Conservation (phyloP, 2,329 filamentous ascomycete genomes). For the Scedosporium aurantiacum region DNA sequence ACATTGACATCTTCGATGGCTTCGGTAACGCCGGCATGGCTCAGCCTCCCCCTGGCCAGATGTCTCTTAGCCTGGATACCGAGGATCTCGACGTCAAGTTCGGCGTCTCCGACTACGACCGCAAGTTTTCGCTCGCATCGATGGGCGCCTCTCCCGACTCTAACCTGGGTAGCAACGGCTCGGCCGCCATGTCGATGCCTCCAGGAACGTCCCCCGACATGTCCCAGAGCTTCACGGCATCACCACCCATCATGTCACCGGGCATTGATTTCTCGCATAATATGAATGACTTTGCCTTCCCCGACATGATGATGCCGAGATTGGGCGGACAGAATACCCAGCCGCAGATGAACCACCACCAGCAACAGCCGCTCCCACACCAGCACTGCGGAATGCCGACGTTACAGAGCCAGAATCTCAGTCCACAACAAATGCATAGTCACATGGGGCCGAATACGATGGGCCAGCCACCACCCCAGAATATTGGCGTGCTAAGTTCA, state of each 20-base stretch:
- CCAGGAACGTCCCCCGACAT: slow-evolving; percentile 20
- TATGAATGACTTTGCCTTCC: slow-evolving; percentile 33
- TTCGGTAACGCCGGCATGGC: slow-evolving; percentile 54
- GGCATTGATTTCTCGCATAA: slow-evolving; percentile 35
- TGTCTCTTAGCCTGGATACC: slow-evolving; percentile 32
- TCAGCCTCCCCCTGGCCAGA: slow-evolving; percentile 29
- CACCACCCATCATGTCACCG: slow-evolving; percentile 43
- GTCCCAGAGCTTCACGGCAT: slow-evolving; percentile 39
- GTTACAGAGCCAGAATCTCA: slow-evolving; percentile 9
- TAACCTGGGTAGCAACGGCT: slow-evolving; percentile 16
- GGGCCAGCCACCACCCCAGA: slow-evolving; percentile 1
- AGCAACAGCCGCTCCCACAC: slow-evolving; percentile 1
- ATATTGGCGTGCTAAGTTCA: slow-evolving; percentile 11
- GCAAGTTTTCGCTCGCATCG: slow-evolving; percentile 23
- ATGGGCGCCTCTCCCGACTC: slow-evolving; percentile 25
- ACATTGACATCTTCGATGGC: slow-evolving; percentile 54
- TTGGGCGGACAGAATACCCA: slow-evolving; percentile 23
- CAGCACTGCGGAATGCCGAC: slow-evolving; percentile 8
- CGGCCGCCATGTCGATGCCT: slow-evolving; percentile 16
- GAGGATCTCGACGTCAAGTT: slow-evolving; percentile 39
- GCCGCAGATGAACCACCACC: slow-evolving; percentile 12
- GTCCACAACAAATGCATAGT: slow-evolving; percentile 14
- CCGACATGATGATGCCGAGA: slow-evolving; percentile 43
- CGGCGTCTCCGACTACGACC: slow-evolving; percentile 30
- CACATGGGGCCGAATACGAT: slow-evolving; percentile 3